phyloP scores from a whole-genome alignment of 2,329 filamentous ascomycete species.

The Metarhizium album region DNA sequence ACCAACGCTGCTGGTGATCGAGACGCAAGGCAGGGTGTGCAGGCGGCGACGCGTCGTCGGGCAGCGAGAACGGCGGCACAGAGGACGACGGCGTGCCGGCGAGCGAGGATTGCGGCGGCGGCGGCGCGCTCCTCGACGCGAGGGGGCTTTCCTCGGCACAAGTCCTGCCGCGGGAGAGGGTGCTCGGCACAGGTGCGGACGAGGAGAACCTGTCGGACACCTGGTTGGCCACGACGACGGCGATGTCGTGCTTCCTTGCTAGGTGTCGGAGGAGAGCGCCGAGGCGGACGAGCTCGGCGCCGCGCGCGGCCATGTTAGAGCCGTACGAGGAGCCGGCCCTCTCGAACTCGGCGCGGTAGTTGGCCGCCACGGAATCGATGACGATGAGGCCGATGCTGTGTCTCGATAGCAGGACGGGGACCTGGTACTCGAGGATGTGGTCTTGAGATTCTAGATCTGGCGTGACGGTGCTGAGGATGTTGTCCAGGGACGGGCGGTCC shows the following conservation, averaged over 20 bases:
- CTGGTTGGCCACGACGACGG: constrained; percentile 89
- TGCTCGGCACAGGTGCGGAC: constrained; percentile 4
- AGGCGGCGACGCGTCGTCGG: constrained; percentile 21
- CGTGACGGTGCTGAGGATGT: constrained; percentile 69
- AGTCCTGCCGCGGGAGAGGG: constrained; percentile 2
- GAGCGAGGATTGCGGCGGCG: constrained; percentile 12
- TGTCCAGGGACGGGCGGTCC: constrained; percentile 53
- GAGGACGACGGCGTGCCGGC: constrained; percentile 29
- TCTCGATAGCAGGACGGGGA: constrained; percentile 71
- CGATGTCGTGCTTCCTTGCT: constrained; percentile 63
- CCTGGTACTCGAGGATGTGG: constrained; percentile 85
- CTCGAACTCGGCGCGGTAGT: constrained; percentile 88
- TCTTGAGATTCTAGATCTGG: constrained; percentile 91
- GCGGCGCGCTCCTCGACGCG: constrained; percentile 31
- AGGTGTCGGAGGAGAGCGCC: constrained; percentile 66
- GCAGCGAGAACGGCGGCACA: constrained; percentile 23
- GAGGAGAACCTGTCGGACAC: constrained; percentile 73
- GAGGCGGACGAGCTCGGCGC: constrained; percentile 64
- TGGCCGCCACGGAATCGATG: constrained; percentile 86
- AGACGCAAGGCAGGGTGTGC: constrained; percentile 52
- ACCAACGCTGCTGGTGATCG: constrained; percentile 87
- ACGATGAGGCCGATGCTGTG: constrained; percentile 73
- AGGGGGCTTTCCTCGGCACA: constrained; percentile 36
- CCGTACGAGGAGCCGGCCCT: constrained; percentile 32
- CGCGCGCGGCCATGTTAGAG: constrained; percentile 62